These are phyloP conservation scores for Colletotrichum liaoningense DNA, from an alignment of 2,329 filamentous ascomycete species.

Conservation along the genomic window DNA sequence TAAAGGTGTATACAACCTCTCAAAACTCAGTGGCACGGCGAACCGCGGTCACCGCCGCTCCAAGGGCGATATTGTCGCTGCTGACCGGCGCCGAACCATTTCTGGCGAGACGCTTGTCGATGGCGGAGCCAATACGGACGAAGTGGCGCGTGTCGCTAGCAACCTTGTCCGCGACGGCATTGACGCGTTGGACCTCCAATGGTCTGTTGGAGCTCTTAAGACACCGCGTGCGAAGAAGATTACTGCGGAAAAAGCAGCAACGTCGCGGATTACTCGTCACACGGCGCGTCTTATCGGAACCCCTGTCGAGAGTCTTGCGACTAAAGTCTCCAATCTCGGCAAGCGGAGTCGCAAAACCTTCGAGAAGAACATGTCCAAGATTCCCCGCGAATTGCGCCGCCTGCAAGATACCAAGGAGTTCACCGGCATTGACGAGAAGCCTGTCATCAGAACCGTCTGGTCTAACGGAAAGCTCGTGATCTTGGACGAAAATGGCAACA, in stretches of 20 bases:
- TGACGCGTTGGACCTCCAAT: constrained; percentile 59
- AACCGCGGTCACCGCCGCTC: constrained; percentile 68
- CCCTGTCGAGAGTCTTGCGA: constrained; percentile 56
- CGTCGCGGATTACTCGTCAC: constrained; percentile 50
- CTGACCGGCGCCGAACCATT: constrained; percentile 58
- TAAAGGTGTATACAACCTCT: constrained; percentile 74
- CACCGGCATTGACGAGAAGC: constrained; percentile 67
- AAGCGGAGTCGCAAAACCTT: constrained; percentile 70
- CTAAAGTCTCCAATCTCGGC: constrained; percentile 64
- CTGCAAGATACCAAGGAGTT: constrained; percentile 74
- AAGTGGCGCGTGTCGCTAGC: constrained; percentile 37
- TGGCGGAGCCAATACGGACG: constrained; percentile 38
- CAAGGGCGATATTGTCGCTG: constrained; percentile 59
- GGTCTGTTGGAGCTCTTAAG: constrained; percentile 52
- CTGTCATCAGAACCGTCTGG: constrained; percentile 70
- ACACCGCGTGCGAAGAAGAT: constrained; percentile 47
- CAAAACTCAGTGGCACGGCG: constrained; percentile 70
- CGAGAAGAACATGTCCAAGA: constrained; percentile 58
- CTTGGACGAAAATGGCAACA: constrained; percentile 51
- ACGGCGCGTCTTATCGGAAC: constrained; percentile 58
- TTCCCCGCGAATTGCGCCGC: constrained; percentile 68
- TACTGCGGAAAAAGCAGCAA: constrained; percentile 48
- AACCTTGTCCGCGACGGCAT: constrained; percentile 50
- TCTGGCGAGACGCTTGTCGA: constrained; percentile 52
- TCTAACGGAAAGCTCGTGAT: constrained; percentile 72